Base-by-base conservation (phyloP, 164 flowering plant species). In the Kalanchoe fedtschenkoi region DNA sequence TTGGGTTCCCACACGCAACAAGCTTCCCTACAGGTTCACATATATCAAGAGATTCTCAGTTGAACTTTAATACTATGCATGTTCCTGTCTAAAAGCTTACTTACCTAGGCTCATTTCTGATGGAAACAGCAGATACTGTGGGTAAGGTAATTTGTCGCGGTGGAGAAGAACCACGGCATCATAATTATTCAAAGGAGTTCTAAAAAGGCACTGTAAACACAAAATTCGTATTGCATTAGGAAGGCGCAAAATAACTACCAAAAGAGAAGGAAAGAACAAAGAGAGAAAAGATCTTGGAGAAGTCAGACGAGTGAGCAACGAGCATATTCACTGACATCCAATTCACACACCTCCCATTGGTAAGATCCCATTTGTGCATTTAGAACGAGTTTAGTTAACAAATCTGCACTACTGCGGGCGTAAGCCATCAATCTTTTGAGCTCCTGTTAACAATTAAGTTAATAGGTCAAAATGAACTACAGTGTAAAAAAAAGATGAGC, bases 91-190 rank as follows among this genome's bases (percentile, higher is more conserved):
- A 24, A 24, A 10, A 26, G 17, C 6, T 47, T 22, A 34, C 1
- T 24, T 65, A 88, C 97, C 99, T 75, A 72, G 78, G 34, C 72
- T 75, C 21, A 87, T 42, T 62, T 88, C 91, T 43, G 92, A 80
- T 34, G 86, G 83, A 75, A 93, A 90, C 68, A 90, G 92, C 69
- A 87, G 85, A 42, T 76, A 87, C 15, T 76, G 78, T n/a, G 99
- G 97, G 55, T 84, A 77, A 62, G 97, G 75, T 65, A 93, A 68
- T 71, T 64, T 81, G 65, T 90, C 85, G 51, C 83, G 68, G 66
- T 93, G 99, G 60, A 93, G 86, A 71, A 93, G 90, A 75, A 93
- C 65, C 53, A 93, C 80, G 2, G 93, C 99, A 77, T 90, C 91
- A 61, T 88, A 93, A 72, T 84, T 88, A 81, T 75, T 87, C 74